Conservation (phyloP, 176 grass and related monocot genomes). For the Urochloa ruziziensis region DNA sequence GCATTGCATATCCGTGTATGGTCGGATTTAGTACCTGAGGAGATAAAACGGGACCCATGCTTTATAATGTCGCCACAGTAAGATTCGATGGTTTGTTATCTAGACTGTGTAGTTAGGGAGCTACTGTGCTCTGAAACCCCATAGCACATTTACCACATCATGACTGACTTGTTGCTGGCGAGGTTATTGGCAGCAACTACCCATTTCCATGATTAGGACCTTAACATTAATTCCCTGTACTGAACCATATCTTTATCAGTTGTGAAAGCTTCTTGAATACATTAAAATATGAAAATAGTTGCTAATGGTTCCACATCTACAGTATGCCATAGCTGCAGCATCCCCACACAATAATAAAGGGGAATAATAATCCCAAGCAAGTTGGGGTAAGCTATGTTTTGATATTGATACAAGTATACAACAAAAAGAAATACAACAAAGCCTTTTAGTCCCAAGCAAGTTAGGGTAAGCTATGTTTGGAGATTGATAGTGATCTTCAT, state of each 20-base stretch:
- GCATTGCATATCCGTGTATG: background rate
- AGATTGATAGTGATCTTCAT: background rate
- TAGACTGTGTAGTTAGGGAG: background rate
- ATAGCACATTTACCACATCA: background rate
- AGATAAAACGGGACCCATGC: background rate
- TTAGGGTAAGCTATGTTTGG: background rate
- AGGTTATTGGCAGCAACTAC: background rate
- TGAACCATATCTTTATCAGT: background rate
- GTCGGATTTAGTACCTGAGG: background rate
- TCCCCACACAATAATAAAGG: background rate
- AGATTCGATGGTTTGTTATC: background rate
- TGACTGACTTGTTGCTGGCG: background rate
- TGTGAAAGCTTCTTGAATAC: background rate
- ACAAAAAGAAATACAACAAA: too few relatives aligned
- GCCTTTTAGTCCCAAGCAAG: too few relatives aligned
- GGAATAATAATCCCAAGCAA: background rate
- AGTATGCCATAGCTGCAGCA: background rate
- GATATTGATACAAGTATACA: too few relatives aligned
- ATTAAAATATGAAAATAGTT: background rate
- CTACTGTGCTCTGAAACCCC: background rate
- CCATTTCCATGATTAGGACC: background rate
- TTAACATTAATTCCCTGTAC: background rate
- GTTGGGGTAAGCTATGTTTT: too few relatives aligned
- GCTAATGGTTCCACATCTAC: background rate
- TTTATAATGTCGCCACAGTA: background rate